These are phyloP conservation scores for Termitomyces bulborhizus DNA, from an alignment of 768 basidiomycete genomes.

Conservation along the genomic window DNA sequence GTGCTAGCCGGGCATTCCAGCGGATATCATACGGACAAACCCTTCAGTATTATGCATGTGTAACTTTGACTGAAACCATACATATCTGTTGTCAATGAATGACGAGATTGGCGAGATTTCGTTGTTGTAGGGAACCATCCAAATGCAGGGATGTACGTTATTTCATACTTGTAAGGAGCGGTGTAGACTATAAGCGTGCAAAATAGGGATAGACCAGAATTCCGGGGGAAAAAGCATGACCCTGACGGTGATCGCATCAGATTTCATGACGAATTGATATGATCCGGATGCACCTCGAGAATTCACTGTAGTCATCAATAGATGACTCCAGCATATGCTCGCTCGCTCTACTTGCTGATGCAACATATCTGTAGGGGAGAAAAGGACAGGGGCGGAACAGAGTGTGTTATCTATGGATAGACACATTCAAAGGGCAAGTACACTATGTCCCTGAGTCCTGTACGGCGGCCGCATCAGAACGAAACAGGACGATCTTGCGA, in stretches of 20 bases:
- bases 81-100: background rate
- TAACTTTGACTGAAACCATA: background rate
- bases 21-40: background rate
- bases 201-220: background rate
- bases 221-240: background rate
- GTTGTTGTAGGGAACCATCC: background rate
- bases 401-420: background rate
- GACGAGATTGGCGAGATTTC: no score
- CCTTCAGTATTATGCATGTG: background rate
- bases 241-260: background rate
- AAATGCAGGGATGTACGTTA: background rate
- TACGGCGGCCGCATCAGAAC: conserved; percentile 8
- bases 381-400: background rate
- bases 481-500: conserved; percentile 7
- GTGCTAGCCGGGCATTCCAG: conserved; percentile 24
- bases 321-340: background rate
- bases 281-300: background rate
- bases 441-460: background rate
- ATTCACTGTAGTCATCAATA: background rate
- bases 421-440: background rate
- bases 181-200: background rate
- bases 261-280: background rate
- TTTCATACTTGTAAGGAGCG: background rate
- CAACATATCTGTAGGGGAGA: background rate
- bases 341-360: background rate